Percentiles rank a stretch among this genome's conserved stretches.
Conservation (phyloP, 1,284 basidiomycete genomes). For the Cutaneotrichosporon mucoides region DNA sequence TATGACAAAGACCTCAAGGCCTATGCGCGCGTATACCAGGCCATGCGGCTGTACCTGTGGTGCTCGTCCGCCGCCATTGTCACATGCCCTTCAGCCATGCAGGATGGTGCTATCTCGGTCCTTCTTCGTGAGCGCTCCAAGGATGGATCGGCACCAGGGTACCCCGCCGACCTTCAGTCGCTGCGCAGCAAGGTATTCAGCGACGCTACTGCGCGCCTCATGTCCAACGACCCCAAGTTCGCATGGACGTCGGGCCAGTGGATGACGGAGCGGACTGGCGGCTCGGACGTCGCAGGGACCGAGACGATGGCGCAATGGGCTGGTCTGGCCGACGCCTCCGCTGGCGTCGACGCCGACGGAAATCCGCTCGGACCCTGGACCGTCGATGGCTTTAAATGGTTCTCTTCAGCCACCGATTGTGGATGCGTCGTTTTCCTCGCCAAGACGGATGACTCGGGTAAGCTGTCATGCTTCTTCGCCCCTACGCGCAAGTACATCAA, state of each 20-base stretch:
- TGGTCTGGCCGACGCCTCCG: neutral
- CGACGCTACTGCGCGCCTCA: slow-evolving; percentile 12
- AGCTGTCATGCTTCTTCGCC: slow-evolving; percentile 63
- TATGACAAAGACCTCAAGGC: slow-evolving; percentile 7
- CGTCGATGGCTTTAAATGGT: slow-evolving; percentile 74
- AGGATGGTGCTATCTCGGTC: slow-evolving; percentile 14
- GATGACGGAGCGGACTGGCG: slow-evolving; percentile 78
- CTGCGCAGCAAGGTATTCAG: slow-evolving; percentile 13
- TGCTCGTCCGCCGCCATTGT: slow-evolving; percentile 1
- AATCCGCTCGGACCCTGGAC: slow-evolving; percentile 18
- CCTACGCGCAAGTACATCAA: slow-evolving; percentile 53
- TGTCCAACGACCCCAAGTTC: slow-evolving; percentile 52
- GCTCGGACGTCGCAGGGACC: slow-evolving; percentile 70
- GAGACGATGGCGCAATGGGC: slow-evolving; percentile 64
- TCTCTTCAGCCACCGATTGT: slow-evolving; percentile 70
- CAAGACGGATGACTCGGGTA: slow-evolving; percentile 45
- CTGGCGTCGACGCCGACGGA: slow-evolving; percentile 12
- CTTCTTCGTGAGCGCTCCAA: slow-evolving; percentile 5
- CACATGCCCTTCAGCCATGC: slow-evolving; percentile 14
- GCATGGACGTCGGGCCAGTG: slow-evolving; percentile 76
- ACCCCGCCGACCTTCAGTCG: neutral
- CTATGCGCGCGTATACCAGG: slow-evolving; percentile 11
- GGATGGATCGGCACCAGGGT: neutral
- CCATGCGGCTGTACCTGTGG: slow-evolving; percentile 12
- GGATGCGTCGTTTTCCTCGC: slow-evolving; percentile 17